Evolutionary conservation across 805 yeast species (phyloP).

Genomic region (Saturnispora diversa): DNA sequence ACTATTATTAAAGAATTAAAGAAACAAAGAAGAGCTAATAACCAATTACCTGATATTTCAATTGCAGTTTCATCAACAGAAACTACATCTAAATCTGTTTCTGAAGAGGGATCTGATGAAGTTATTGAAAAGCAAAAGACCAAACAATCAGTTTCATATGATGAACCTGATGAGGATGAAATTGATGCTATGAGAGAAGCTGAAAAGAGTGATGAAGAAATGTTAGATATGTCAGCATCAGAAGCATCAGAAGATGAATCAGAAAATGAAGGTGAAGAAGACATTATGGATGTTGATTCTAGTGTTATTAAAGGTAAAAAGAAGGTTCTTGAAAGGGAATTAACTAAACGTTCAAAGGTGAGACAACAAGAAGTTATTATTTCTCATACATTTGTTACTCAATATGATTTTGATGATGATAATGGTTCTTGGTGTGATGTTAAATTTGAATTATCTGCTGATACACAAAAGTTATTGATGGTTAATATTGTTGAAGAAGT

Average conservation of each 20-base stretch:
- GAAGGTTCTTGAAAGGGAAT: slow-evolving; percentile 20
- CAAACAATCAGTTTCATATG: slow-evolving; percentile 86
- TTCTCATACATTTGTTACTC: slow-evolving; percentile 62
- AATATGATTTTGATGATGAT: slow-evolving; percentile 84
- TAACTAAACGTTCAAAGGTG: slow-evolving; percentile 62
- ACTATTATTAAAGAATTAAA: slow-evolving; percentile 74
- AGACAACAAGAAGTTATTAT: slow-evolving; percentile 80
- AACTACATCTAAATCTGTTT: slow-evolving; percentile 32
- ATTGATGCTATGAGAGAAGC: slow-evolving; percentile 81
- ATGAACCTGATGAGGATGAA: slow-evolving; percentile 93
- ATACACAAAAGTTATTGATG: slow-evolving; percentile 90
- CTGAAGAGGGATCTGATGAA: slow-evolving; percentile 33
- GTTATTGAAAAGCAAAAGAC: slow-evolving; percentile 51
- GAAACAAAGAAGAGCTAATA: slow-evolving; percentile 55
- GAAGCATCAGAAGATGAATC: slow-evolving; percentile 36
- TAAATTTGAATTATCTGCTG: slow-evolving; percentile 72
- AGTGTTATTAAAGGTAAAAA: slow-evolving; percentile 10
- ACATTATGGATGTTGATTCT: slow-evolving; percentile 17
- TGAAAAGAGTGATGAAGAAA: slow-evolving; percentile 70
- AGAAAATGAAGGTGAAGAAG: slow-evolving; percentile 31
- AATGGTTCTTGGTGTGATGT: slow-evolving; percentile 91
- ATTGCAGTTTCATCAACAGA: slow-evolving; percentile 58
- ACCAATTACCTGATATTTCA: slow-evolving; percentile 56
- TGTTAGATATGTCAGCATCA: slow-evolving; percentile 33
- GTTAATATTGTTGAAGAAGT: slow-evolving; percentile 91